A percentile compares a stretch with the other conserved stretches of the same genome.
Evolutionary conservation across 2,329 filamentous ascomycete species (phyloP).

Genomic region (Trichophyton verrucosum): DNA sequence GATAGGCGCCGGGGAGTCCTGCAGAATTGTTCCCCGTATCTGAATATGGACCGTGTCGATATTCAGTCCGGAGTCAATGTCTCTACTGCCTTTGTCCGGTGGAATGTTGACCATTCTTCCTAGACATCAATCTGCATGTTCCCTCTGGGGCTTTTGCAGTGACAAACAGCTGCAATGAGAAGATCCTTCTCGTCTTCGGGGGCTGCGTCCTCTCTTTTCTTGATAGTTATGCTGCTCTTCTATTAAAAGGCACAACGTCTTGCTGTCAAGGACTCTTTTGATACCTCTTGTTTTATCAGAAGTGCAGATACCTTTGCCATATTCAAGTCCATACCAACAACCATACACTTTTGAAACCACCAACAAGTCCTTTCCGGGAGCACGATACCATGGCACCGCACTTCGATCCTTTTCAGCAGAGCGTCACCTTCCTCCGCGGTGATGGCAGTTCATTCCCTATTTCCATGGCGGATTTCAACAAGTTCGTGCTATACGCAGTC

Average conservation of each 20-base stretch:
- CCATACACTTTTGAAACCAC: not conserved
- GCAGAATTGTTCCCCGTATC: not conserved
- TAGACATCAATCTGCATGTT: not conserved
- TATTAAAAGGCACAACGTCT: not conserved
- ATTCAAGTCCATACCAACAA: not conserved
- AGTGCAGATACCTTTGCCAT: not conserved
- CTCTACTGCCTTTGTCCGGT: not conserved
- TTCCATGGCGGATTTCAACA: slow-evolving; percentile 34
- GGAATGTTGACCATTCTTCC: not conserved
- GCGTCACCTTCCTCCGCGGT: slow-evolving; percentile 35
- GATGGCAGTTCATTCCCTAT: slow-evolving; percentile 35
- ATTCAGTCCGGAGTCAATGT: slow-evolving; percentile 1
- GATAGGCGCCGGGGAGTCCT: not conserved
- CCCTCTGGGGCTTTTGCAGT: not conserved
- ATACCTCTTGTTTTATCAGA: not conserved
- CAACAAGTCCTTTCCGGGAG: not conserved
- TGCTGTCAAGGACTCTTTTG: not conserved
- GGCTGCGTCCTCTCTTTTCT: not conserved
- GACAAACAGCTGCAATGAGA: slow-evolving; percentile 4
- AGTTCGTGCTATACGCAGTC: slow-evolving; percentile 36
- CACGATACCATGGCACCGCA: slow-evolving; percentile 11
- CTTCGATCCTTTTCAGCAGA: slow-evolving; percentile 43
- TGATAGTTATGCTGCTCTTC: not conserved
- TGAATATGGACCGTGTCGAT: slow-evolving; percentile 3
- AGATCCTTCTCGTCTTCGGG: not conserved